Base-by-base conservation (phyloP, 208 protist species). In the Crithidia fasciculata region DNA sequence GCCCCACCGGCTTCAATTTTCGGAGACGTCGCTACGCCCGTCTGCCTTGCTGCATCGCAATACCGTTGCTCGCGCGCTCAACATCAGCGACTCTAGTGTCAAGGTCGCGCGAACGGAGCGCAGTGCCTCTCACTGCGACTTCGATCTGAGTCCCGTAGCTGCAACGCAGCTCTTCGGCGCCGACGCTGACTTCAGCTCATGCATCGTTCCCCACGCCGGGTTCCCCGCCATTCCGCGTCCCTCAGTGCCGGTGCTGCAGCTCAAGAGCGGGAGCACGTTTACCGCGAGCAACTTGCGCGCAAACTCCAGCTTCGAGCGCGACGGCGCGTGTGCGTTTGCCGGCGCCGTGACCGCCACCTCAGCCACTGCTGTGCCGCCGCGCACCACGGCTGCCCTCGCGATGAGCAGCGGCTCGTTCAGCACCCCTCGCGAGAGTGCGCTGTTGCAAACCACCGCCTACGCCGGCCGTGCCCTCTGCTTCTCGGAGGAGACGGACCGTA, bases 201-300 rank as follows among this genome's bases (percentile, higher is more conserved):
- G 65, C 39, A 8, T 61, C 7, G 58, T 69, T 19, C 65, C 73
- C 15, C 73, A 72, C 37, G 40, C 59, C 0, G 53, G 9, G 6
- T 4, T 71, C 4, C 15, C 57, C 43, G 40, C 57, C 57, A 45
- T 57, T 40, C 53, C 64, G 19, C 73, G 70, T 36, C 58, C 69
- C 13, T 15, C 63, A 43, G 69, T 71, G 54, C 76, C 68, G 3
- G 64, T 71, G 16, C 76, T 81, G 18, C 68, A 76, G 12, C 53
- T 72, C 7, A 60, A 72, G 43, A 76, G 70, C 52, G 70, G 76
- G 4, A 81, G 69, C 70, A 76, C 74, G 39, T 80, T 80, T 19
- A 80, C 74, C 3, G 74, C 74, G 13, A 80, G 66, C 45, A 80
- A 80, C 55, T 28, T 80, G 44, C 74, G 74, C 40, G 67, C 74